These are phyloP conservation scores for Fragaria nilgerrensis DNA, from an alignment of 306 rosid genomes.

Conservation along the genomic window DNA sequence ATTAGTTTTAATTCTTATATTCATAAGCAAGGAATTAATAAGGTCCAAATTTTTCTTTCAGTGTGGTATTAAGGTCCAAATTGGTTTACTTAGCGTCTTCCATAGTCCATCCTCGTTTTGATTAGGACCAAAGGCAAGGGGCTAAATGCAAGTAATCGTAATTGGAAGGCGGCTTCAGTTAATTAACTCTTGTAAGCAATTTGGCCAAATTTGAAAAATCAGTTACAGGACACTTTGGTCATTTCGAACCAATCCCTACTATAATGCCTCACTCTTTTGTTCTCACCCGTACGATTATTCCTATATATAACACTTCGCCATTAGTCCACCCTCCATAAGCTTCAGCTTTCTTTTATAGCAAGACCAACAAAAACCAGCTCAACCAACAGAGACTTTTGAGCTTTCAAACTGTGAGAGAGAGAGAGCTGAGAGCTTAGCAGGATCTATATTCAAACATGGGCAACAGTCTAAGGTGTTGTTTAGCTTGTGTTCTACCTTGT, in stretches of 20 bases:
- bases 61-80: not conserved
- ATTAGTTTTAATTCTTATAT: too few relatives aligned
- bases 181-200: constrained; percentile 27
- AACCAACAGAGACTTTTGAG: not conserved
- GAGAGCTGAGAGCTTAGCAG: not conserved
- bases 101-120: not conserved
- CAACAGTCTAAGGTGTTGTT: constrained; percentile 82
- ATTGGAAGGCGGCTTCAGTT: constrained; percentile 39
- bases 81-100: not conserved
- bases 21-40: too few relatives aligned
- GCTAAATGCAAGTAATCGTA: not conserved
- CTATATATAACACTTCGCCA: constrained; percentile 42
- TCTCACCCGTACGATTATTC: constrained; percentile 30
- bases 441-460: constrained; percentile 48
- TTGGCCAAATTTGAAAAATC: constrained; percentile 22
- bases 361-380: constrained; percentile 7
- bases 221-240: constrained; percentile 43
- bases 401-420: not conserved
- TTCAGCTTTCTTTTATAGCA: not conserved
- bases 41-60: too few relatives aligned
- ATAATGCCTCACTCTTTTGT: constrained; percentile 16
- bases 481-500: constrained; percentile 91
- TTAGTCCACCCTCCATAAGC: constrained; percentile 18
- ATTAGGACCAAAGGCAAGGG: not conserved
- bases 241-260: constrained; percentile 15